Percentiles rank a stretch among this genome's conserved stretches.
phyloP scores from a whole-genome alignment of 108 stramenopile species.

The Pseudonitzschia delicatissima region DNA sequence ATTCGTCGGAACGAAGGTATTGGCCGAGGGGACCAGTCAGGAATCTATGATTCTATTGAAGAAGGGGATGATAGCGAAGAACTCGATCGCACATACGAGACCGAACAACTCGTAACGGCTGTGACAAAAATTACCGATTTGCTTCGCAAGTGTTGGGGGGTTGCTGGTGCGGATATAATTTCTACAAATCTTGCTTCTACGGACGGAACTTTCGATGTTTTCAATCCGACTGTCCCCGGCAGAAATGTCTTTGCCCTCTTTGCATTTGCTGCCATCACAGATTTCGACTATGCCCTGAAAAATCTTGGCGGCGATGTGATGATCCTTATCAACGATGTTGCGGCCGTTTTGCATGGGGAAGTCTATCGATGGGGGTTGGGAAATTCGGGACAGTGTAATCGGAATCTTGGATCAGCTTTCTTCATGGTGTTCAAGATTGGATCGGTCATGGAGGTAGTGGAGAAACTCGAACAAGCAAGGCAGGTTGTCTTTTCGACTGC shows the following conservation, averaged over 20 bases:
- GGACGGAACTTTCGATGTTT: conserved; percentile 70
- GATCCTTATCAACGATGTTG: conserved; percentile 94
- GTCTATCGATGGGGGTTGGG: conserved; percentile 86
- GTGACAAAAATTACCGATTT: conserved; percentile 92
- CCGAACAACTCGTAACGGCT: conserved; percentile 87
- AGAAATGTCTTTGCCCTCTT: conserved; percentile 89
- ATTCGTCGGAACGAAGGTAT: not conserved
- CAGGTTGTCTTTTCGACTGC: conserved; percentile 65
- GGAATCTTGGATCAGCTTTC: conserved; percentile 95
- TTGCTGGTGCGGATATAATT: conserved; percentile 95
- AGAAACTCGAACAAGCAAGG: conserved; percentile 74
- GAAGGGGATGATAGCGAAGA: conserved; percentile 18
- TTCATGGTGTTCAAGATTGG: conserved; percentile 92
- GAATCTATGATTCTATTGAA: conserved; percentile 1
- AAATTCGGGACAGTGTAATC: conserved; percentile 92
- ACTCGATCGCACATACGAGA: conserved; percentile 83
- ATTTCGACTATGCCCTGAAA: conserved; percentile 80
- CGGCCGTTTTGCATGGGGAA: conserved; percentile 86
- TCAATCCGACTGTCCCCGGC: conserved; percentile 91
- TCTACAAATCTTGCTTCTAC: conserved; percentile 85
- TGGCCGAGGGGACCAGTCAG: conserved; percentile 5
- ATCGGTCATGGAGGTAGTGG: conserved; percentile 63
- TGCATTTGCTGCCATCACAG: conserved; percentile 91
- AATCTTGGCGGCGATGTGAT: conserved; percentile 90
- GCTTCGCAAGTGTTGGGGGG: conserved; percentile 95